These are phyloP conservation scores for Guadua angustifolia DNA, from an alignment of 176 grass and related monocot genomes.

Conservation along the genomic window DNA sequence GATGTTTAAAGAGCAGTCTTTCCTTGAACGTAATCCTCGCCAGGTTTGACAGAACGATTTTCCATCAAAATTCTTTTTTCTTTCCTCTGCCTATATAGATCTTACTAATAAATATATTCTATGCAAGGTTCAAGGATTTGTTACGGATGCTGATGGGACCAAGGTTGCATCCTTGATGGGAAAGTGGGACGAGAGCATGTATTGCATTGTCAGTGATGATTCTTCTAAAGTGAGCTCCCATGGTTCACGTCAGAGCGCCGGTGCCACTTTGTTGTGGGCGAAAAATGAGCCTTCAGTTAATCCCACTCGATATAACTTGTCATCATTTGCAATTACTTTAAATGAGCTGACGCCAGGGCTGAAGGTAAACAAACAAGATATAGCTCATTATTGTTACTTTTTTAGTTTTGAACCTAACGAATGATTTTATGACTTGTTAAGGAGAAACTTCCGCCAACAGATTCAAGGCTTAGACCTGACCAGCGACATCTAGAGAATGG, in stretches of 20 bases:
- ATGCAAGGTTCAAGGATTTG: constrained; percentile 76
- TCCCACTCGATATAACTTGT: constrained; percentile 89
- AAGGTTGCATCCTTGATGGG: constrained; percentile 74
- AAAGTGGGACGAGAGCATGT: constrained; percentile 82
- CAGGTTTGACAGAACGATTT: constrained; percentile 58
- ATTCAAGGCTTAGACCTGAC: constrained; percentile 91
- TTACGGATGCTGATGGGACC: constrained; percentile 54
- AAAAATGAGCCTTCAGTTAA: constrained; percentile 70
- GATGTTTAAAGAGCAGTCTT: constrained; percentile 87
- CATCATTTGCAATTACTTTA: constrained; percentile 86
- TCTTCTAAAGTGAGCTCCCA: constrained; percentile 42
- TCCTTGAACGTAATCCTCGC: constrained; percentile 76
- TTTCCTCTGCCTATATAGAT: constrained; percentile 17
- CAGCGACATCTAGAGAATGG: constrained; percentile 85
- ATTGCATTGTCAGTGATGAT: constrained; percentile 54
- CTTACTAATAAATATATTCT: constrained; percentile 55
- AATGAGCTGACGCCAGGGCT: constrained; percentile 74
- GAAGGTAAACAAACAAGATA: constrained; percentile 58
- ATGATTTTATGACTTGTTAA: constrained; percentile 45
- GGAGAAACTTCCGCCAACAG: constrained; percentile 90
- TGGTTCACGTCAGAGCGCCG: constrained; percentile 35
- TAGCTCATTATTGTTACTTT: constrained; percentile 24
- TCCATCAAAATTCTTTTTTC: background rate
- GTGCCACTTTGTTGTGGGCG: constrained; percentile 78
- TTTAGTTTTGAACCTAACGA: constrained; percentile 36